phyloP scores from a whole-genome alignment of 176 grass and related monocot species.

The Carex littledalei region DNA sequence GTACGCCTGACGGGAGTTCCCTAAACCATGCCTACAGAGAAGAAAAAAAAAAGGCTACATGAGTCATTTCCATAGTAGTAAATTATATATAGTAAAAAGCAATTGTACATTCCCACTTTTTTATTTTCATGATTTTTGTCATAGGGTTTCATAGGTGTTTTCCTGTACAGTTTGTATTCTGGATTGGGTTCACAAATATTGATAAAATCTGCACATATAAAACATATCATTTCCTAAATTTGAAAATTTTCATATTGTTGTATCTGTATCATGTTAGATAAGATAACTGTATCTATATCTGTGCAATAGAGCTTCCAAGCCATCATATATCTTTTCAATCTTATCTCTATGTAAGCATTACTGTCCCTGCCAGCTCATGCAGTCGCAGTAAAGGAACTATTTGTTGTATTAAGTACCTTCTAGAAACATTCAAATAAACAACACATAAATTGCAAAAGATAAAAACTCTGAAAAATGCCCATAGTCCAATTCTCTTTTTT shows the following conservation, averaged over 20 bases:
- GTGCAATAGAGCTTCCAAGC: background rate
- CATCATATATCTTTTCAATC: background rate
- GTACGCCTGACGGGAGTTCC: constrained; percentile 72
- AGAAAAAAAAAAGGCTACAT: background rate
- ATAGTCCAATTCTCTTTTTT: background rate
- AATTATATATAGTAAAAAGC: background rate
- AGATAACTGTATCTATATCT: background rate
- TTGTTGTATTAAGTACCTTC: background rate
- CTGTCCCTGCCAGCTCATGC: background rate
- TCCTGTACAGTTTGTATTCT: background rate
- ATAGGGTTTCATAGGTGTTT: background rate
- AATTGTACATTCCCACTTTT: background rate
- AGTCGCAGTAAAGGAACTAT: background rate
- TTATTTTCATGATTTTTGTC: background rate
- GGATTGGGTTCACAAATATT: background rate
- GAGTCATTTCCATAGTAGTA: background rate
- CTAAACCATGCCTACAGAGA: constrained; percentile 85
- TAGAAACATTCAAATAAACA: background rate
- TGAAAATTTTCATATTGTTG: background rate
- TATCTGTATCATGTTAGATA: background rate
- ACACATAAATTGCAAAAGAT: background rate
- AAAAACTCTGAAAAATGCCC: background rate
- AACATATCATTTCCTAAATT: background rate
- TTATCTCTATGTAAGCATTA: background rate
- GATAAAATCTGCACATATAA: background rate